phyloP scores from a whole-genome alignment of 805 yeast genomes.

The Cyberlindnera euphorbiiphila region DNA sequence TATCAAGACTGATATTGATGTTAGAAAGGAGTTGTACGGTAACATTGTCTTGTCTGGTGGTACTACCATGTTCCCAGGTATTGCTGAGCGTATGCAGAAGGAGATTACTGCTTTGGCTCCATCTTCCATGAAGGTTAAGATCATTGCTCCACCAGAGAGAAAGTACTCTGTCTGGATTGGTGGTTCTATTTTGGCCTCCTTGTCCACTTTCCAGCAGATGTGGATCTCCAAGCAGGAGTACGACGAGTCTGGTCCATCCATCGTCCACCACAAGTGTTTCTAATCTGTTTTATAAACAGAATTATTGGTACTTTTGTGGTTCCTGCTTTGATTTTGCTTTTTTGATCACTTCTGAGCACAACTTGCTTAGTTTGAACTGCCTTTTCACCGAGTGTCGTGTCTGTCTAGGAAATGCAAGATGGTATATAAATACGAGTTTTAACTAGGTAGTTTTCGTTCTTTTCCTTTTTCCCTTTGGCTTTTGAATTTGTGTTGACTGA shows the following conservation, averaged over 20 bases:
- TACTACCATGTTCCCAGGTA: conserved; percentile 99
- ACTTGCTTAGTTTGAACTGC: background rate
- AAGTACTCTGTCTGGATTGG: conserved; percentile 99
- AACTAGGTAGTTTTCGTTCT: no score
- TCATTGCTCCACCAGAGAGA: conserved; percentile 99
- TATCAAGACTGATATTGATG: conserved; percentile 98
- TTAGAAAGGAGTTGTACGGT: conserved; percentile 97
- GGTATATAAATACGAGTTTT: no score
- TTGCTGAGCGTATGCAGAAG: conserved; percentile 99
- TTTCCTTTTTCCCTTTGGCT: no score
- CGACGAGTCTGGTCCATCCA: conserved; percentile 99
- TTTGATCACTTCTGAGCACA: conserved; percentile 2
- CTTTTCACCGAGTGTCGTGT: background rate
- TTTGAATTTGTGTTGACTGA: no score
- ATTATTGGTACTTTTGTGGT: background rate
- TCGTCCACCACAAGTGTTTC: conserved; percentile 64
- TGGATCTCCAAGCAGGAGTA: conserved; percentile 99
- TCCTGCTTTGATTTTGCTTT: conserved; percentile 1
- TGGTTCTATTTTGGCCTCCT: conserved; percentile 98
- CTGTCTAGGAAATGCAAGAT: conserved; percentile 5
- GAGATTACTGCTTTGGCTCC: conserved; percentile 99
- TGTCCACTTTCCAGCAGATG: conserved; percentile 99
- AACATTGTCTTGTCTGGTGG: conserved; percentile 99
- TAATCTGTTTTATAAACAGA: conserved; percentile 27
- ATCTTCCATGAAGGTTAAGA: conserved; percentile 99